Percentiles rank a stretch among this genome's conserved stretches.
Conservation (phyloP, 768 basidiomycete genomes). For the Rhodotorula diobovata region DNA sequence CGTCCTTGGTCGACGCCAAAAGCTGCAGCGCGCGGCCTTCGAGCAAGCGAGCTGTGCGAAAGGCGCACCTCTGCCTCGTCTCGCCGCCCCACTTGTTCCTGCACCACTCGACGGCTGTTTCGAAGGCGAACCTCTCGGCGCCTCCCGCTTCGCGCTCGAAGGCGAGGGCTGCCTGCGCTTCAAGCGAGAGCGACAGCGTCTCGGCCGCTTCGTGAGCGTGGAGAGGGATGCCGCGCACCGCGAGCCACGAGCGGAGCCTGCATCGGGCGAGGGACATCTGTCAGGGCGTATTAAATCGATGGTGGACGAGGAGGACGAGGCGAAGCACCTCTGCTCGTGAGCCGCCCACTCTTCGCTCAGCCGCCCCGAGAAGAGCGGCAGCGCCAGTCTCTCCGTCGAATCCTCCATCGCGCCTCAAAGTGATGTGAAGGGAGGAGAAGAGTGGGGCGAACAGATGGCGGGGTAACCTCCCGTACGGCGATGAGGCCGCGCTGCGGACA, state of each 20-base stretch:
- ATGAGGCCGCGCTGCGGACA: too few relatives aligned
- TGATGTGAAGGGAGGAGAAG: not conserved
- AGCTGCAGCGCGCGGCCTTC: too few relatives aligned
- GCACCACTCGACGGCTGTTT: not conserved
- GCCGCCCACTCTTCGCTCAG: not conserved
- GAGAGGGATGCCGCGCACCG: not conserved
- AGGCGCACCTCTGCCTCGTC: not conserved
- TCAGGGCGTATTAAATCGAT: too few relatives aligned
- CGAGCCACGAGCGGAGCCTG: constrained; percentile 12
- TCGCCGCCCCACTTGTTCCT: constrained; percentile 1
- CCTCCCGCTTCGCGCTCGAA: constrained; percentile 1
- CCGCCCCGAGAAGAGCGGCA: constrained; percentile 2
- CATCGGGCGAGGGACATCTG: not conserved
- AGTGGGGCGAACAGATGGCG: not conserved
- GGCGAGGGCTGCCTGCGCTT: not conserved
- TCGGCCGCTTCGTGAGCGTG: constrained; percentile 5
- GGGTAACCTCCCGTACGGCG: too few relatives aligned
- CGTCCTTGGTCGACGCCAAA: not conserved
- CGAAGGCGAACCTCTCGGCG: not conserved
- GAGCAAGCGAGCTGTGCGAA: not conserved
- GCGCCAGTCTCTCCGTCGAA: not conserved
- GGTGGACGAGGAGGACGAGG: not conserved
- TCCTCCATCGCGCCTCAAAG: not conserved
- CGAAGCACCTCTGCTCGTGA: not conserved
- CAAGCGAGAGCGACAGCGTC: constrained; percentile 6